Evolutionary conservation across 2,329 filamentous ascomycete species (phyloP).

Genomic region (Fonsecaea pugnacius): DNA sequence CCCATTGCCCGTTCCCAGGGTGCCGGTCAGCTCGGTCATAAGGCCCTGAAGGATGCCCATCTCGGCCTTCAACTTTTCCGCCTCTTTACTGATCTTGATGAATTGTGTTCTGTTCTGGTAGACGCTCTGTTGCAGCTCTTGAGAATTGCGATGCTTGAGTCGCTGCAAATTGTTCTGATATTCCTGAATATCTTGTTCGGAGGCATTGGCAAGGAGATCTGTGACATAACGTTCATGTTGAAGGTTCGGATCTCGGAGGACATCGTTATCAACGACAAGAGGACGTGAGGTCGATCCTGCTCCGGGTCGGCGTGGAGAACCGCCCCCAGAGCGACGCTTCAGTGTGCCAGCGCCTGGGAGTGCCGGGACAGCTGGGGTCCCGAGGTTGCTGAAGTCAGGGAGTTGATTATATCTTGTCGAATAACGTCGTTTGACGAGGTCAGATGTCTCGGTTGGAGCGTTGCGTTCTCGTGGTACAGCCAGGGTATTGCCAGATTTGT

Average conservation of each 20-base stretch:
- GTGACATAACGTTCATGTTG: slow-evolving; percentile 74
- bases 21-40: slow-evolving; percentile 88
- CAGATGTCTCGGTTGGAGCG: slow-evolving; percentile 57
- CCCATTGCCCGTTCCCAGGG: slow-evolving; percentile 51
- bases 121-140: slow-evolving; percentile 90
- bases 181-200: slow-evolving; percentile 81
- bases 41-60: slow-evolving; percentile 89
- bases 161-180: slow-evolving; percentile 77
- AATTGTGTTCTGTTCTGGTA: slow-evolving; percentile 98
- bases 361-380: slow-evolving; percentile 70
- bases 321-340: slow-evolving; percentile 47
- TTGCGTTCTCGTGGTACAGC: slow-evolving; percentile 44
- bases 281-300: slow-evolving; percentile 57
- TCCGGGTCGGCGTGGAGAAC: slow-evolving; percentile 60
- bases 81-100: slow-evolving; percentile 99
- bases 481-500: slow-evolving; percentile 44
- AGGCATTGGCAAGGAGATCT: slow-evolving; percentile 77
- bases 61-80: slow-evolving; percentile 94
- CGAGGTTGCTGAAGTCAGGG: slow-evolving; percentile 70
- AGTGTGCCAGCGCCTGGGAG: slow-evolving; percentile 59
- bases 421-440: slow-evolving; percentile 92
- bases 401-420: slow-evolving; percentile 87
- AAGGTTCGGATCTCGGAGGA: slow-evolving; percentile 77
- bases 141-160: slow-evolving; percentile 75
- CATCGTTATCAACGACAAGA: slow-evolving; percentile 74